These are phyloP conservation scores for Cadophora malorum DNA, from an alignment of 2,329 filamentous ascomycete species.

Conservation along the genomic window DNA sequence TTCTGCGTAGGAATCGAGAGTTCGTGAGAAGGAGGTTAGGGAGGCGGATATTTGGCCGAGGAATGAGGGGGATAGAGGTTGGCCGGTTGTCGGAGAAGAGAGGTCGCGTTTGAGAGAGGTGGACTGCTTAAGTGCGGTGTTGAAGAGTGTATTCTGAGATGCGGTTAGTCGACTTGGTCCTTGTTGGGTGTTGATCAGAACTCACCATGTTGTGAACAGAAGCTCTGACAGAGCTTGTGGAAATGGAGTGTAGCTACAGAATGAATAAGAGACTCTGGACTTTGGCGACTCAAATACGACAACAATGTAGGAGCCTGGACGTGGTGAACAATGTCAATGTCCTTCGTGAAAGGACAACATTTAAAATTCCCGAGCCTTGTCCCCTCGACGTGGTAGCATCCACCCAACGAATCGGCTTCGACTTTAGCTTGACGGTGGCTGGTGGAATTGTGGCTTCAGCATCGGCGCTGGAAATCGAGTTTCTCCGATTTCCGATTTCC, in stretches of 20 bases:
- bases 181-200: neutral
- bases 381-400: slow-evolving; percentile 5
- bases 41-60: slow-evolving; percentile 80
- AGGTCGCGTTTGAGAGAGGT: slow-evolving; percentile 80
- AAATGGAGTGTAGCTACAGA: neutral
- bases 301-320: neutral
- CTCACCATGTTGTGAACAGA: slow-evolving; percentile 32
- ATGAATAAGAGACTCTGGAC: neutral
- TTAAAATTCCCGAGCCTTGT: slow-evolving; percentile 20
- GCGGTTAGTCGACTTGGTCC: slow-evolving; percentile 25
- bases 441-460: neutral
- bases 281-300: neutral
- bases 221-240: slow-evolving; percentile 7
- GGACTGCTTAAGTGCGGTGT: slow-evolving; percentile 84
- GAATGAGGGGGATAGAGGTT: slow-evolving; percentile 63
- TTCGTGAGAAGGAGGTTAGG: slow-evolving; percentile 81
- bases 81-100: slow-evolving; percentile 68
- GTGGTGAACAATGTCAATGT: slow-evolving; percentile 17
- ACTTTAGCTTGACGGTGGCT: slow-evolving; percentile 1
- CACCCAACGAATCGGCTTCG: slow-evolving; percentile 6
- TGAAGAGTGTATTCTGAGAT: slow-evolving; percentile 79
- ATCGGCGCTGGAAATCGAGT: neutral
- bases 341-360: slow-evolving; percentile 18
- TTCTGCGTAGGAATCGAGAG: slow-evolving; percentile 88
- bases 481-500: neutral